Conservation (phyloP, 2,329 filamentous ascomycete species). For the Neoascochyta sp. region DNA sequence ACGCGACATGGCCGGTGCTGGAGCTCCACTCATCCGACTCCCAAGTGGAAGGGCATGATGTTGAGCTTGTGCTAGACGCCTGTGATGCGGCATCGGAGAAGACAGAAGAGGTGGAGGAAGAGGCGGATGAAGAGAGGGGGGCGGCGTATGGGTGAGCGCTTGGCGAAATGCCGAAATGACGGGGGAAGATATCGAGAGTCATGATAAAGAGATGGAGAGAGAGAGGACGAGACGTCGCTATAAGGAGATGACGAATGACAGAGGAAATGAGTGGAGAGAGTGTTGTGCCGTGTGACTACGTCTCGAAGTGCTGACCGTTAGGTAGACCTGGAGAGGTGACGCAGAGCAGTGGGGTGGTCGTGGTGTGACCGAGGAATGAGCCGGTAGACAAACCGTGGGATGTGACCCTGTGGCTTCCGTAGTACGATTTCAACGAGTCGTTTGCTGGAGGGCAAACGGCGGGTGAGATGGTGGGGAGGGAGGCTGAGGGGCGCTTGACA, state of each 20-base stretch:
- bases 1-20: conserved; percentile 18
- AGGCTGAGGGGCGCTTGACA: conserved; percentile 25
- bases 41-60: conserved; percentile 58
- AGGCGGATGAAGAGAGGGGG: conserved; percentile 69
- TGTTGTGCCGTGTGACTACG: conserved; percentile 30
- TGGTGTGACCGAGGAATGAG: conserved; percentile 40
- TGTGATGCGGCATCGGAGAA: conserved; percentile 68
- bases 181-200: conserved; percentile 36
- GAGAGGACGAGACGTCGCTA: conserved; percentile 17
- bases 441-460: conserved; percentile 11
- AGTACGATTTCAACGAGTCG: conserved; percentile 31
- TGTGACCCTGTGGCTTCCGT: conserved; percentile 32
- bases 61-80: conserved; percentile 63
- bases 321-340: conserved; percentile 34
- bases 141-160: conserved; percentile 60
- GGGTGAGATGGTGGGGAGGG: conserved; percentile 14
- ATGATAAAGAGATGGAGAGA: conserved; percentile 32
- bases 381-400: conserved; percentile 41
- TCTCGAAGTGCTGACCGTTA: conserved; percentile 36
- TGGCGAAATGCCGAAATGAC: conserved; percentile 33
- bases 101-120: conserved; percentile 71
- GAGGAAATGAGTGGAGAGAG: conserved; percentile 35
- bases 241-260: conserved; percentile 19
- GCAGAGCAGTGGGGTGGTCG: conserved; percentile 36
- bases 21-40: conserved; percentile 37